Conservation (phyloP, 1,139 yeast genomes). For the Pichia sp. region DNA sequence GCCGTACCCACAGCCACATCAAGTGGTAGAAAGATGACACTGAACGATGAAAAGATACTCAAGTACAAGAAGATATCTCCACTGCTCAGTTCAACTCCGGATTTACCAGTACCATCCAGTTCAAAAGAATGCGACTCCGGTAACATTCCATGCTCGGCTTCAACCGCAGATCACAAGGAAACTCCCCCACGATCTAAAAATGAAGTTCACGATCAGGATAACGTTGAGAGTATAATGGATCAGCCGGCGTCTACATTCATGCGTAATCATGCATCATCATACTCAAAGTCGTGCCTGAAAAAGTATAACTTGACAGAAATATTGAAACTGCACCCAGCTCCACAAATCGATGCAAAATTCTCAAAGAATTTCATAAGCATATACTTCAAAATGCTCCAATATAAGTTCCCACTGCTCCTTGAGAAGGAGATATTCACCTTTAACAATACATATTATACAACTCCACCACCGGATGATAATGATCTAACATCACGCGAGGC, state of each 20-base stretch:
- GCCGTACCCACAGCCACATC: too few relatives aligned
- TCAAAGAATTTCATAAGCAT: conserved; percentile 41
- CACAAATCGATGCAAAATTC: conserved; percentile 37
- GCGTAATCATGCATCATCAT: background rate
- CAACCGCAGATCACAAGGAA: too few relatives aligned
- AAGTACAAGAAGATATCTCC: conserved; percentile 39
- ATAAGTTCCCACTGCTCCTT: conserved; percentile 42
- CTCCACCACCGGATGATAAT: background rate
- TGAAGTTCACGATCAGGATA: background rate
- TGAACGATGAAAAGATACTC: conserved; percentile 20
- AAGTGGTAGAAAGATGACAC: too few relatives aligned
- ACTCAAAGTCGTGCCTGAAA: conserved; percentile 4
- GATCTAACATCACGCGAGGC: too few relatives aligned
- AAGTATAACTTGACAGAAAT: conserved; percentile 30
- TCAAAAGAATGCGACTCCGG: too few relatives aligned
- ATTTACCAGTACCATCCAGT: background rate
- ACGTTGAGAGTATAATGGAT: conserved; percentile 1
- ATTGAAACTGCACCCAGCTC: conserved; percentile 37
- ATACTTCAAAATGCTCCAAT: conserved; percentile 43
- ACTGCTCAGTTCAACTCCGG: conserved; percentile 6
- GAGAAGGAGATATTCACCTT: conserved; percentile 40
- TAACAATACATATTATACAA: conserved; percentile 34
- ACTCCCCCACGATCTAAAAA: conserved; percentile 5
- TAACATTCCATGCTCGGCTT: too few relatives aligned
- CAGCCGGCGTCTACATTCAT: conserved; percentile 6